These are phyloP conservation scores for Tephrocybe sp. DNA, from an alignment of 768 basidiomycete species.

Conservation along the genomic window DNA sequence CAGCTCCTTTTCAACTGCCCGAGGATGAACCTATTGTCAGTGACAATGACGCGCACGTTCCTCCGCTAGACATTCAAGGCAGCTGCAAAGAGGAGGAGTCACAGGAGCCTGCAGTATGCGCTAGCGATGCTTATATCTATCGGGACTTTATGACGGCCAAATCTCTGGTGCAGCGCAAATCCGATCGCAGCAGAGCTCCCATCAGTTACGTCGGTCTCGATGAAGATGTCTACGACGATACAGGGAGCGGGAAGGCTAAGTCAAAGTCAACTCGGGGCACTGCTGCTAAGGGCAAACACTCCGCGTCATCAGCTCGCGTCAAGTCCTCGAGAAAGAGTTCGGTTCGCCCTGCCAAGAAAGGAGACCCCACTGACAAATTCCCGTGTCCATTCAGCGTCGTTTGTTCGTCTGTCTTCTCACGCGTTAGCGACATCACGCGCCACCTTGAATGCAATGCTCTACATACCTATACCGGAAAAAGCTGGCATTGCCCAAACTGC, in stretches of 20 bases:
- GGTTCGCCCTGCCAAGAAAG: no score
- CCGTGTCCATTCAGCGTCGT: slow-evolving; percentile 1
- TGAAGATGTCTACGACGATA: not conserved
- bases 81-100: not conserved
- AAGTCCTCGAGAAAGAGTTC: no score
- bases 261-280: not conserved
- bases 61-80: not conserved
- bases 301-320: no score
- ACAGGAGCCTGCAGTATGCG: not conserved
- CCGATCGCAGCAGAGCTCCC: not conserved
- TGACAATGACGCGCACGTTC: not conserved
- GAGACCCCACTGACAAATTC: not conserved
- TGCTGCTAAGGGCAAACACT: no score
- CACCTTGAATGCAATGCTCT: slow-evolving; percentile 5
- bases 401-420: not conserved
- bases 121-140: not conserved
- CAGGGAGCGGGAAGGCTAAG: not conserved
- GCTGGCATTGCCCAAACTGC: slow-evolving; percentile 1
- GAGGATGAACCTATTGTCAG: not conserved
- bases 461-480: not conserved
- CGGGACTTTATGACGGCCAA: not conserved
- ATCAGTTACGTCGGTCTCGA: slow-evolving; percentile 7
- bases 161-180: slow-evolving; percentile 1
- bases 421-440: slow-evolving; percentile 5
- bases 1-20: not conserved